phyloP scores from a whole-genome alignment of 345 rosid species.

The Ceriops tagal region DNA sequence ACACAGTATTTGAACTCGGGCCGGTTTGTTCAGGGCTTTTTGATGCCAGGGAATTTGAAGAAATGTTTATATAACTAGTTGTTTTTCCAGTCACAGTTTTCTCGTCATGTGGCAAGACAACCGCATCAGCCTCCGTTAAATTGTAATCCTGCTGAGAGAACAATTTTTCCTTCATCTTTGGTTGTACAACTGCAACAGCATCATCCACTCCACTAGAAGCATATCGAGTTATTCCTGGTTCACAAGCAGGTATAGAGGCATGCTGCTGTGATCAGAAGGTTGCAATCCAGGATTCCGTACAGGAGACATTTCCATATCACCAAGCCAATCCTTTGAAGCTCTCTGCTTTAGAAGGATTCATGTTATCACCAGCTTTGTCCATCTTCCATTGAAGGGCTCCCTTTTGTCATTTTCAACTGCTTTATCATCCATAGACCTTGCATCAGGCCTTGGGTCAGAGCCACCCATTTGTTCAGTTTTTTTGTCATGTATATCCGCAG shows the following conservation, averaged over 20 bases:
- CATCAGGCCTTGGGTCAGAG: slow-evolving; percentile 28
- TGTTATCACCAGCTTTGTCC: slow-evolving; percentile 25
- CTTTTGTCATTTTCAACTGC: slow-evolving; percentile 26
- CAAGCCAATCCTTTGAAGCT: slow-evolving; percentile 46
- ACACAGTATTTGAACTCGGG: slow-evolving; percentile 16
- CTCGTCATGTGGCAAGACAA: slow-evolving; percentile 19
- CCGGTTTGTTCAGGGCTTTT: slow-evolving; percentile 23
- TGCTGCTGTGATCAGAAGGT: slow-evolving; percentile 38
- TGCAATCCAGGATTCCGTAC: slow-evolving; percentile 61
- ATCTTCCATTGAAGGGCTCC: slow-evolving; percentile 26
- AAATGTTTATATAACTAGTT: slow-evolving; percentile 6
- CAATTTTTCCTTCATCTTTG: slow-evolving; percentile 23
- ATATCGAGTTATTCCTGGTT: slow-evolving; percentile 21
- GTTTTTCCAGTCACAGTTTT: slow-evolving; percentile 21
- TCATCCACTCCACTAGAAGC: slow-evolving; percentile 24
- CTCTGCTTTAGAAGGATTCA: slow-evolving; percentile 35
- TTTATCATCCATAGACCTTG: slow-evolving; percentile 33
- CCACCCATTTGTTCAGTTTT: slow-evolving; percentile 27
- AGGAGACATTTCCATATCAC: slow-evolving; percentile 75
- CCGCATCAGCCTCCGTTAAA: slow-evolving; percentile 18
- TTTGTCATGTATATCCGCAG: slow-evolving; percentile 30
- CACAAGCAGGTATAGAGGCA: slow-evolving; percentile 29
- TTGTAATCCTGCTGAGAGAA: slow-evolving; percentile 26
- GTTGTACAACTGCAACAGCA: slow-evolving; percentile 23
- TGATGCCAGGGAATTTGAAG: slow-evolving; percentile 16